phyloP scores from a whole-genome alignment of 805 yeast species.

The Ogataea methanolica region DNA sequence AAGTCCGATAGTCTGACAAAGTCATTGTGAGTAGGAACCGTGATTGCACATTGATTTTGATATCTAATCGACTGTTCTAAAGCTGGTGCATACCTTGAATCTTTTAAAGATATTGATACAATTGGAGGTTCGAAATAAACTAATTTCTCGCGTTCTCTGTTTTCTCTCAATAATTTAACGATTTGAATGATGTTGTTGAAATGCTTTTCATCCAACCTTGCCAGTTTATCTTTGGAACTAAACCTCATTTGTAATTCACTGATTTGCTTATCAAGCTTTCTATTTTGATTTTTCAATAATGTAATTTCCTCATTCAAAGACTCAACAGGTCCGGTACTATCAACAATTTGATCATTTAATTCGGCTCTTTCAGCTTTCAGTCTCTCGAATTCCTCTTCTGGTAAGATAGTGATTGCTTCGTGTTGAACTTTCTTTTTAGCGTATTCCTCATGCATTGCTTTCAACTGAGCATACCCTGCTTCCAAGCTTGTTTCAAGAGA shows the following conservation, averaged over 20 bases:
- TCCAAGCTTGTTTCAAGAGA: slow-evolving; percentile 33
- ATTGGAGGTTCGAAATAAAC: slow-evolving; percentile 71
- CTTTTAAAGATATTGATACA: slow-evolving; percentile 52
- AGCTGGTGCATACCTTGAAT: slow-evolving; percentile 45
- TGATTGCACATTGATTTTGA: slow-evolving; percentile 55
- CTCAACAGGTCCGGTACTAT: slow-evolving; percentile 14
- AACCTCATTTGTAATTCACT: slow-evolving; percentile 18
- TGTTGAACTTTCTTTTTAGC: neutral
- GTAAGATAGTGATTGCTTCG: neutral
- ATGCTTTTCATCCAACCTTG: slow-evolving; percentile 35
- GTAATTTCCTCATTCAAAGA: slow-evolving; percentile 12
- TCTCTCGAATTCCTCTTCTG: neutral
- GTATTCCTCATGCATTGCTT: slow-evolving; percentile 10
- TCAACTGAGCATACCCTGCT: slow-evolving; percentile 31
- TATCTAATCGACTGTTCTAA: slow-evolving; percentile 54
- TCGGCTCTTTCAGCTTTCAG: slow-evolving; percentile 6
- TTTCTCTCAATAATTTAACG: slow-evolving; percentile 38
- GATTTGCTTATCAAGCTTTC: slow-evolving; percentile 14
- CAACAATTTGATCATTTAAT: slow-evolving; percentile 18
- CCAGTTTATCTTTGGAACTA: slow-evolving; percentile 47
- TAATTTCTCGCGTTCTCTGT: slow-evolving; percentile 28
- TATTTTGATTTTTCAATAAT: slow-evolving; percentile 9
- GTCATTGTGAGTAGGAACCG: slow-evolving; percentile 50
- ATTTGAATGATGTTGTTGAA: slow-evolving; percentile 30
- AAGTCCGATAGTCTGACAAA: slow-evolving; percentile 40